Conservation (phyloP, 345 rosid species). For the Heritiera littoralis region DNA sequence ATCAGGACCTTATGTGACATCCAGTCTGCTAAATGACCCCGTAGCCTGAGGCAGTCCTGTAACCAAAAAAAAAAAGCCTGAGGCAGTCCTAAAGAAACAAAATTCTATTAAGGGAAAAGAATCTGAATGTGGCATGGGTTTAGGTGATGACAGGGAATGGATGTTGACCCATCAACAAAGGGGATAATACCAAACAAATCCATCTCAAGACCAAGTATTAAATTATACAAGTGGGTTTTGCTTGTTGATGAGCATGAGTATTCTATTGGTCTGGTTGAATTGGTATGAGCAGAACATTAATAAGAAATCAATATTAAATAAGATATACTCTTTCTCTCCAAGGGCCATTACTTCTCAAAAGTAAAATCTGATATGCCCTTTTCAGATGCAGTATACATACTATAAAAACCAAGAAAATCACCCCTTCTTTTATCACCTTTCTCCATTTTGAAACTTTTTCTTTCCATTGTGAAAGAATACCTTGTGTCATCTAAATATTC, state of each 20-base stretch:
- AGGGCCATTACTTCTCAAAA: constrained; percentile 28
- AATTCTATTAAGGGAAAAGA: constrained; percentile 60
- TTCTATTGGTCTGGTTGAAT: constrained; percentile 45
- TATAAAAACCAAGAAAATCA: constrained; percentile 13
- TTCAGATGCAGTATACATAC: background rate
- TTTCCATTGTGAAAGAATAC: constrained; percentile 11
- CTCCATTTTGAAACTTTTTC: background rate
- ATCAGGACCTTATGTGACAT: background rate
- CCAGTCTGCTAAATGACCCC: constrained; percentile 13
- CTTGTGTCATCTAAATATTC: constrained; percentile 33
- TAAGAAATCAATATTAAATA: constrained; percentile 14
- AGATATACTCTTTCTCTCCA: background rate
- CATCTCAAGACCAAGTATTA: constrained; percentile 43
- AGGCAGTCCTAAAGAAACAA: constrained; percentile 22
- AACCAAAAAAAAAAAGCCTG: too few species aligned
- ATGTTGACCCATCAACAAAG: constrained; percentile 95
- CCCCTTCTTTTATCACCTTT: background rate
- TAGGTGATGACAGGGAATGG: constrained; percentile 94
- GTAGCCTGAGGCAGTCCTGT: background rate
- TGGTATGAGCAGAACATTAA: constrained; percentile 26
- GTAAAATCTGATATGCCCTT: constrained; percentile 17
- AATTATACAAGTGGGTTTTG: constrained; percentile 47
- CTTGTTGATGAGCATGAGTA: constrained; percentile 41
- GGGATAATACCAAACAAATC: constrained; percentile 86
- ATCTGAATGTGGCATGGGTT: constrained; percentile 80